Percentiles rank a stretch among this genome's conserved stretches.
These are phyloP conservation scores for Boeremia exigua DNA, from an alignment of 2,329 filamentous ascomycete species.

Conservation along the genomic window DNA sequence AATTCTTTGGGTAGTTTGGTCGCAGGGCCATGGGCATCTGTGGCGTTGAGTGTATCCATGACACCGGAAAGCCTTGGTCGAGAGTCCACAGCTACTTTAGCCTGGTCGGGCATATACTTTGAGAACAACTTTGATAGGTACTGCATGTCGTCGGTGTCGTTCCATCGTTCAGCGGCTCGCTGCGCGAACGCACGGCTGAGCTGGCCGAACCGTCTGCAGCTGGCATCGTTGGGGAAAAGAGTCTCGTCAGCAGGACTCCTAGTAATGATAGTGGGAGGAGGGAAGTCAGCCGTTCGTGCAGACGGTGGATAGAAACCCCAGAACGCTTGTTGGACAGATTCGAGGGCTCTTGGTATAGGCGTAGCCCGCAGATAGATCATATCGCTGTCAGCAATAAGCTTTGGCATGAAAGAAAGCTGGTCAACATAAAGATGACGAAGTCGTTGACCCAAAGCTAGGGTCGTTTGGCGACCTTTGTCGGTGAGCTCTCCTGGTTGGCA, in stretches of 20 bases:
- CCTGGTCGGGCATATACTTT: conserved; percentile 81
- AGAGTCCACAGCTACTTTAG: conserved; percentile 78
- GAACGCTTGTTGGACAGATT: conserved; percentile 59
- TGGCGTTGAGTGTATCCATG: conserved; percentile 93
- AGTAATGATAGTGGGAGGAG: conserved; percentile 53
- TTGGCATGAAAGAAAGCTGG: conserved; percentile 57
- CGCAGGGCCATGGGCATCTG: conserved; percentile 78
- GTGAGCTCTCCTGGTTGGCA: conserved; percentile 63
- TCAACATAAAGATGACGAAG: conserved; percentile 58
- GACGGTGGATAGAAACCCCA: conserved; percentile 56
- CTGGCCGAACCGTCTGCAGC: conserved; percentile 56
- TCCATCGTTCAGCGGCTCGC: conserved; percentile 56
- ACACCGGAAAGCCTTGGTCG: conserved; percentile 85
- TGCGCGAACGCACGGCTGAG: conserved; percentile 56
- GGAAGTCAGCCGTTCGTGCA: conserved; percentile 51
- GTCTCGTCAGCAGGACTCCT: conserved; percentile 56
- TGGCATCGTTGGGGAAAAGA: conserved; percentile 58
- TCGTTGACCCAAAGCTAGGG: conserved; percentile 55
- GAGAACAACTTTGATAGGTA: conserved; percentile 79
- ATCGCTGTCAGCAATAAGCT: conserved; percentile 49
- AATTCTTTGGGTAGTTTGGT: conserved; percentile 85
- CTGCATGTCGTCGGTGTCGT: conserved; percentile 75
- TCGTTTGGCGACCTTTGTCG: conserved; percentile 57
- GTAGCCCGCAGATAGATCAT: conserved; percentile 57
- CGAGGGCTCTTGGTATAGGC: conserved; percentile 57